Evolutionary conservation across 768 basidiomycete genomes (phyloP).

Genomic region (Suillus weaverae): DNA sequence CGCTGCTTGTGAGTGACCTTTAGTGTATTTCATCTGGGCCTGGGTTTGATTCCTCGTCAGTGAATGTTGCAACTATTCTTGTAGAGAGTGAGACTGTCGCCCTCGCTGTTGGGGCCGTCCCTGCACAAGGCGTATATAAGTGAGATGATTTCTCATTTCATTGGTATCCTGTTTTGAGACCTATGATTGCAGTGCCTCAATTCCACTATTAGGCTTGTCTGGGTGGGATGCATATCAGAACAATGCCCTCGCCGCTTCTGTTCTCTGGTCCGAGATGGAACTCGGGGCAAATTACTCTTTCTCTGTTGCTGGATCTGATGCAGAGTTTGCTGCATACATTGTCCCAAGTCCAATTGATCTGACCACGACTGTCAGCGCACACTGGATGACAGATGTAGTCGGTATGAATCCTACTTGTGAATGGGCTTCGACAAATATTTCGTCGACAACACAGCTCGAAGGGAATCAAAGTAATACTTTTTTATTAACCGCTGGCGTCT

Average conservation of each 20-base stretch:
- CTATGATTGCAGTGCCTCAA: slow-evolving; percentile 8
- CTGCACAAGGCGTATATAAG: slow-evolving; percentile 27
- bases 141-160: slow-evolving; percentile 6
- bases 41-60: slow-evolving; percentile 7
- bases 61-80: slow-evolving; percentile 23
- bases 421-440: slow-evolving; percentile 30
- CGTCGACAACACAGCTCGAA: slow-evolving; percentile 13
- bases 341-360: slow-evolving; percentile 22
- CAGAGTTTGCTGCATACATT: slow-evolving; percentile 20
- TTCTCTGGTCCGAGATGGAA: slow-evolving; percentile 26
- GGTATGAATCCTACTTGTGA: slow-evolving; percentile 27
- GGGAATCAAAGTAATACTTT: slow-evolving; percentile 9
- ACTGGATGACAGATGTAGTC: slow-evolving; percentile 30
- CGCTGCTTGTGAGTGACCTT: slow-evolving; percentile 22
- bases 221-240: slow-evolving; percentile 11
- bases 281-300: slow-evolving; percentile 28
- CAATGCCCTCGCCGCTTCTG: slow-evolving; percentile 18
- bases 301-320: slow-evolving; percentile 14
- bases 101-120: slow-evolving; percentile 23
- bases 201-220: slow-evolving; percentile 1
- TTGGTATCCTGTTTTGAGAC: not conserved
- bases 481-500: slow-evolving; percentile 9
- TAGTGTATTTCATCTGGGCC: not conserved
- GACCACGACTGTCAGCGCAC: slow-evolving; percentile 18
- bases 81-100: slow-evolving; percentile 24